phyloP scores from a whole-genome alignment of 169 alveolate species.

The Theileria annulata region DNA sequence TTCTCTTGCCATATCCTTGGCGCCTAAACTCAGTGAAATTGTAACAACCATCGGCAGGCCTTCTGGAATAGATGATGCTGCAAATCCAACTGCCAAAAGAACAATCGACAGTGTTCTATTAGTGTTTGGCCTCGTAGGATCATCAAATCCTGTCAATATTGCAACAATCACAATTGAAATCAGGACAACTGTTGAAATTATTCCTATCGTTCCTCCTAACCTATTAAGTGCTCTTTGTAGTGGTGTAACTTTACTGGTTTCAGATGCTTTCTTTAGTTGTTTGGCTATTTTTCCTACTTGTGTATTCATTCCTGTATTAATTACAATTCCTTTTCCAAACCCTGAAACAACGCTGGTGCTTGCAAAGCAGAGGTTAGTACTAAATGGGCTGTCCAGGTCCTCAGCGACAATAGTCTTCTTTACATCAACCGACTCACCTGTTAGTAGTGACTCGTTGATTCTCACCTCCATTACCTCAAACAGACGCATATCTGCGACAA shows the following conservation, averaged over 20 bases:
- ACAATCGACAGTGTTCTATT: slow-evolving; percentile 83
- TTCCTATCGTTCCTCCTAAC: slow-evolving; percentile 85
- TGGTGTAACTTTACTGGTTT: slow-evolving; percentile 76
- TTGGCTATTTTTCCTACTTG: slow-evolving; percentile 96
- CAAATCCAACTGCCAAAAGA: slow-evolving; percentile 93
- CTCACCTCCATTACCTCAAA: slow-evolving; percentile 87
- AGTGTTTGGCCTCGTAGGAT: slow-evolving; percentile 85
- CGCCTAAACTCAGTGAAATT: slow-evolving; percentile 91
- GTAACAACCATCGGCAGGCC: slow-evolving; percentile 99
- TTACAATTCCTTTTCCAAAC: slow-evolving; percentile 89
- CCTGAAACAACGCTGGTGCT: slow-evolving; percentile 91
- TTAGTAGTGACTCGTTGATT: slow-evolving; percentile 91
- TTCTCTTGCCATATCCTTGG: slow-evolving; percentile 91
- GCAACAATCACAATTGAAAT: slow-evolving; percentile 80
- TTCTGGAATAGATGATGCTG: slow-evolving; percentile 94
- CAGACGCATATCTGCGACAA: slow-evolving; percentile 92
- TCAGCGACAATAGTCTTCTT: slow-evolving; percentile 75
- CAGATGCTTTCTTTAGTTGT: slow-evolving; percentile 83
- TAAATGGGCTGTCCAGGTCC: slow-evolving; percentile 79
- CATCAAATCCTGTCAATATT: slow-evolving; percentile 75
- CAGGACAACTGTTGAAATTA: slow-evolving; percentile 72
- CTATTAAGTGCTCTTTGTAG: slow-evolving; percentile 81
- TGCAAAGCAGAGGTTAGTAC: slow-evolving; percentile 90
- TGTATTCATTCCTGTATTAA: slow-evolving; percentile 89
- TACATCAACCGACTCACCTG: slow-evolving; percentile 91